phyloP scores from a whole-genome alignment of 495 filamentous ascomycete species.

The Talaromyces ruber region DNA sequence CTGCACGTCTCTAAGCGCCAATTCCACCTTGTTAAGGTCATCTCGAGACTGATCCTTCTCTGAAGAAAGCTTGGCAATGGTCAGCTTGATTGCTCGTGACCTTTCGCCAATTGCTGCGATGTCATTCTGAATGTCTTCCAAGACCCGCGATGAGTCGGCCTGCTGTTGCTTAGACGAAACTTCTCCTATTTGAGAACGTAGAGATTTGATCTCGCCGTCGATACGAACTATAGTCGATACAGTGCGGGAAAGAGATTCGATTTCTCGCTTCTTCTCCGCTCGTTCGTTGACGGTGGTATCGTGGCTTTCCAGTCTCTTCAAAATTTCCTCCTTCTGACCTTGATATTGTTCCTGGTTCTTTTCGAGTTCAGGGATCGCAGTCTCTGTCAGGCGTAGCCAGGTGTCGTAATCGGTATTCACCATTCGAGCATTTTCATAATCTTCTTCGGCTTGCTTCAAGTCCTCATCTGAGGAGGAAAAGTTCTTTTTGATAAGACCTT shows the following conservation, averaged over 20 bases:
- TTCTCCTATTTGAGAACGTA: constrained; percentile 61
- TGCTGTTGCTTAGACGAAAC: constrained; percentile 64
- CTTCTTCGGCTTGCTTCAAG: constrained; percentile 40
- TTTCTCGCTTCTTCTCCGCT: constrained; percentile 58
- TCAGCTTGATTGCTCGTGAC: constrained; percentile 49
- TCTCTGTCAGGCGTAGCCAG: constrained; percentile 56
- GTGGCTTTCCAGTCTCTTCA: constrained; percentile 62
- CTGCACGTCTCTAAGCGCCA: constrained; percentile 59
- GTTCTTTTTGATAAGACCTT: constrained; percentile 47
- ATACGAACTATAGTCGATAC: constrained; percentile 69
- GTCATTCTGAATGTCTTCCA: constrained; percentile 78
- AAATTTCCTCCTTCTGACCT: constrained; percentile 46
- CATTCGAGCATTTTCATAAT: constrained; percentile 47
- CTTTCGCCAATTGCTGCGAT: constrained; percentile 61
- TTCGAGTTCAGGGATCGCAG: constrained; percentile 62
- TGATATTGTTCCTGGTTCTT: constrained; percentile 49
- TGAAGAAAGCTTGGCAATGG: constrained; percentile 49
- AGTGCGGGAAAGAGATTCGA: constrained; percentile 66
- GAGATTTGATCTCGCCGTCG: constrained; percentile 57
- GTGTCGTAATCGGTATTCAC: constrained; percentile 63
- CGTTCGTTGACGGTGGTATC: constrained; percentile 60
- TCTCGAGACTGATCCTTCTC: constrained; percentile 67
- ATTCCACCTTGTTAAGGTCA: constrained; percentile 59
- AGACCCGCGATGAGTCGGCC: constrained; percentile 49
- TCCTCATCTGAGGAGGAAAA: constrained; percentile 46